Conservation (phyloP, 225 moss, liverwort and hornwort genomes). For the Neckera pumila region DNA sequence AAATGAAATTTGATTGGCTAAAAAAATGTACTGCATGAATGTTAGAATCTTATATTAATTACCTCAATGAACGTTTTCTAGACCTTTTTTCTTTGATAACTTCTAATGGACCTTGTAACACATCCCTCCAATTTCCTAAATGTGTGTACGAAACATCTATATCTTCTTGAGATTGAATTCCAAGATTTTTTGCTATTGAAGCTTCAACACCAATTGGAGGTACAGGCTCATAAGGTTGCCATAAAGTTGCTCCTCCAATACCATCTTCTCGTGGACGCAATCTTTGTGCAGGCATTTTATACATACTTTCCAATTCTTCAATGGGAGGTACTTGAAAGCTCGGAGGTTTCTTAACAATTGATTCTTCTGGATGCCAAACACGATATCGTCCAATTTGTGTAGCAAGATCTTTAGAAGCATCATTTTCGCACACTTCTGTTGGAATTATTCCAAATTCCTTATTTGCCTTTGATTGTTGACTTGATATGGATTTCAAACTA, state of each 20-base stretch:
- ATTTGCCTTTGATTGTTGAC: not conserved
- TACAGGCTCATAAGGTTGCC: constrained; percentile 44
- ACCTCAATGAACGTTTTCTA: constrained; percentile 19
- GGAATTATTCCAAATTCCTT: not conserved
- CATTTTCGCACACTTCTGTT: not conserved
- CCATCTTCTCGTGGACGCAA: constrained; percentile 49
- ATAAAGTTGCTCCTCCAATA: constrained; percentile 58
- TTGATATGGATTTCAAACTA: not conserved
- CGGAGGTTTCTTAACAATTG: constrained; percentile 17
- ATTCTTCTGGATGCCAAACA: constrained; percentile 66
- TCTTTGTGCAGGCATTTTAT: constrained; percentile 32
- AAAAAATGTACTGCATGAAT: not conserved
- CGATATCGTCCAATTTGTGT: constrained; percentile 51
- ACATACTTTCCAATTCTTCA: constrained; percentile 34
- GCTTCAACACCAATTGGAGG: constrained; percentile 54
- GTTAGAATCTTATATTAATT: not conserved
- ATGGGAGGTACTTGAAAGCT: not conserved
- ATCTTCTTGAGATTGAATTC: not conserved
- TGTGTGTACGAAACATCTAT: constrained; percentile 32
- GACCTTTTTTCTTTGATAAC: not conserved
- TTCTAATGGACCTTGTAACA: constrained; percentile 7
- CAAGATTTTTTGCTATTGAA: constrained; percentile 38
- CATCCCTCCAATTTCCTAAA: constrained; percentile 56
- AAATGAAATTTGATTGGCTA: too few species aligned
- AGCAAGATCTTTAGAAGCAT: not conserved